Base-by-base conservation (phyloP, 2,329 filamentous ascomycete species). In the Cordyceps militaris region DNA sequence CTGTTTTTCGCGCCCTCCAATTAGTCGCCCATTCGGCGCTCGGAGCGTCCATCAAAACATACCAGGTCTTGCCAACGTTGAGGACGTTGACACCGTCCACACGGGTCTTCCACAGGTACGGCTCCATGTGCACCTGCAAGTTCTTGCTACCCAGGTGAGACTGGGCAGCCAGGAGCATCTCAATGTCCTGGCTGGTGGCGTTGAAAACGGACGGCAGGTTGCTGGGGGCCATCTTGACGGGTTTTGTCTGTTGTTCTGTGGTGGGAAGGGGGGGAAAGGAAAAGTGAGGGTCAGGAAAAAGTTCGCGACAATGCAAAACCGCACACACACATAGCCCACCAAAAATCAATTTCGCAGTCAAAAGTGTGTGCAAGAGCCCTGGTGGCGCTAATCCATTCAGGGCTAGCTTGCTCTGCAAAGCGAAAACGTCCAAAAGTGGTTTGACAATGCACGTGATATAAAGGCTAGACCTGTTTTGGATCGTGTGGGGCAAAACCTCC, bases 61-160 rank as follows among this genome's bases (percentile, higher is more conserved):
- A 96, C 91, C 92, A 99, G 80, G 94, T 99, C 91, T 99, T 99
- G 83, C 93, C 92, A 79, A 99, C 91, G 87, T 99, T 99, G 79
- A 99, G 84, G 68, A 99, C 85, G 78, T 99, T 99, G 82, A 99
- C 88, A 80, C 94, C 94, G 73, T 99, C 95, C 67, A 91, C 88
- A 75, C 94, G 90, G 77, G 91, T 96, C 89, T 99, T 99, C 93
- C 93, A 99, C 74, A 99, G 88, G 85, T 99, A 99, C 69, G 91
- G 89, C 81, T 96, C 91, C 91, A 97, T 97, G 84, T 97, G 92
- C 75, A 95, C 90, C 85, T 97, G 94, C 72, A 99, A 79, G 87
- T 99, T 99, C 90, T 97, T 97, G 80, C 88, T 91, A 72, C 94
- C 94, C 71, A 97, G 86, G 81, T 99, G 95, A 80, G 83, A 86